Evolutionary conservation across 2,329 filamentous ascomycete species (phyloP).

Genomic region (Aspergillus glaucus): DNA sequence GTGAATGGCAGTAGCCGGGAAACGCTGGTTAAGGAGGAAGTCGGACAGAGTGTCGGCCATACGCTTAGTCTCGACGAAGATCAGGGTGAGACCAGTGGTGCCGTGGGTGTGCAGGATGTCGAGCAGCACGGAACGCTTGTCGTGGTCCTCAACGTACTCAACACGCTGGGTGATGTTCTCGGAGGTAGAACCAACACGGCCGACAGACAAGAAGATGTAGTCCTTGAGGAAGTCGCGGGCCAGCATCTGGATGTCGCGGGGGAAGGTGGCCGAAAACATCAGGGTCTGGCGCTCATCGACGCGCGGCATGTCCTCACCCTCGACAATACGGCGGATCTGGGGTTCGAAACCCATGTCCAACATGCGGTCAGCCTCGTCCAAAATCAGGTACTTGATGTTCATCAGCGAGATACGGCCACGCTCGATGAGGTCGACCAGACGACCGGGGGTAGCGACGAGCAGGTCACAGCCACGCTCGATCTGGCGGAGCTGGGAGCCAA

Average conservation of each 20-base stretch:
- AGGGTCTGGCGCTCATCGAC: slow-evolving; percentile 86
- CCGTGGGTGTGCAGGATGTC: slow-evolving; percentile 92
- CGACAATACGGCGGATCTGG: slow-evolving; percentile 96
- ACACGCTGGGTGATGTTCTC: slow-evolving; percentile 99
- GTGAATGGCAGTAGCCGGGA: slow-evolving; percentile 97
- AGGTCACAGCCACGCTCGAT: slow-evolving; percentile 97
- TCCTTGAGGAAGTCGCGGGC: slow-evolving; percentile 98
- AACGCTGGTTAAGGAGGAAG: slow-evolving; percentile 97
- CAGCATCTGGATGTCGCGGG: slow-evolving; percentile 97
- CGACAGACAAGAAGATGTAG: slow-evolving; percentile 97
- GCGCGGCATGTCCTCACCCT: slow-evolving; percentile 93
- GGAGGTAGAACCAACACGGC: slow-evolving; percentile 97
- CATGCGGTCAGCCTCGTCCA: slow-evolving; percentile 99
- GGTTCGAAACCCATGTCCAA: slow-evolving; percentile 99
- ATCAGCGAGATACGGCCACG: slow-evolving; percentile 93
- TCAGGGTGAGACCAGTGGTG: slow-evolving; percentile 79
- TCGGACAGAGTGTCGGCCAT: slow-evolving; percentile 98
- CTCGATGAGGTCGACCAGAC: slow-evolving; percentile 96
- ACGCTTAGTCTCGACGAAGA: slow-evolving; percentile 99
- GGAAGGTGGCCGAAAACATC: slow-evolving; percentile 99
- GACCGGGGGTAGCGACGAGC: slow-evolving; percentile 91
- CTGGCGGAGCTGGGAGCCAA: slow-evolving; percentile 94
- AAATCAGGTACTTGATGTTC: slow-evolving; percentile 98
- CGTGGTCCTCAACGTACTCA: slow-evolving; percentile 91
- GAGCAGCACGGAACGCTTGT: slow-evolving; percentile 96